Evolutionary conservation across 306 rosid species (phyloP).

Genomic region (Hylodesmum podocarpum): DNA sequence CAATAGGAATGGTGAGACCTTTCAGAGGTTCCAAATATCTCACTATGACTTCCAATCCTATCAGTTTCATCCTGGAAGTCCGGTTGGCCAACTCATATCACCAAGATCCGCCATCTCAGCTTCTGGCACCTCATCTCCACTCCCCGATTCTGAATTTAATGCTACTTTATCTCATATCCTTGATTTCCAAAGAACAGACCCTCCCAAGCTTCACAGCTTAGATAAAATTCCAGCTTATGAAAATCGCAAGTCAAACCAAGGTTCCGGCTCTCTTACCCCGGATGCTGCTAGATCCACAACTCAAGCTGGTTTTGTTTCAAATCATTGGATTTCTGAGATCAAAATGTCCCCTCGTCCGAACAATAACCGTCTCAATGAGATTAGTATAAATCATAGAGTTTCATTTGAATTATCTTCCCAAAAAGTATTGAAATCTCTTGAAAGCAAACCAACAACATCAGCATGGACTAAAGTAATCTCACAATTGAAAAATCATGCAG

Average conservation of each 20-base stretch:
- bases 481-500: constrained; percentile 25
- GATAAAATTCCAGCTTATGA: constrained; percentile 58
- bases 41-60: constrained; percentile 81
- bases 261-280: constrained; percentile 47
- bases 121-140: constrained; percentile 84
- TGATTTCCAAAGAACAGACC: constrained; percentile 54
- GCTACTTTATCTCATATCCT: constrained; percentile 41
- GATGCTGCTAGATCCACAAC: constrained; percentile 33
- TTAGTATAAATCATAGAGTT: constrained; percentile 39
- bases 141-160: constrained; percentile 64
- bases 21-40: constrained; percentile 61
- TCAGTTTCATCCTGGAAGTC: constrained; percentile 95
- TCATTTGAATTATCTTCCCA: constrained; percentile 44
- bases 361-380: constrained; percentile 24
- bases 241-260: constrained; percentile 44
- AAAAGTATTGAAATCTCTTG: constrained; percentile 29
- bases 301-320: constrained; percentile 34
- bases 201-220: constrained; percentile 65
- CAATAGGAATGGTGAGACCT: constrained; percentile 52
- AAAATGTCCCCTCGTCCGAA: constrained; percentile 39
- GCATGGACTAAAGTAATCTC: constrained; percentile 33
- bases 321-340: constrained; percentile 40
- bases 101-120: constrained; percentile 87
- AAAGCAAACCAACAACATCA: constrained; percentile 40
- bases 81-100: constrained; percentile 82